Evolutionary conservation across 1,284 basidiomycete genomes (phyloP).

Genomic region (Boletus mariae): DNA sequence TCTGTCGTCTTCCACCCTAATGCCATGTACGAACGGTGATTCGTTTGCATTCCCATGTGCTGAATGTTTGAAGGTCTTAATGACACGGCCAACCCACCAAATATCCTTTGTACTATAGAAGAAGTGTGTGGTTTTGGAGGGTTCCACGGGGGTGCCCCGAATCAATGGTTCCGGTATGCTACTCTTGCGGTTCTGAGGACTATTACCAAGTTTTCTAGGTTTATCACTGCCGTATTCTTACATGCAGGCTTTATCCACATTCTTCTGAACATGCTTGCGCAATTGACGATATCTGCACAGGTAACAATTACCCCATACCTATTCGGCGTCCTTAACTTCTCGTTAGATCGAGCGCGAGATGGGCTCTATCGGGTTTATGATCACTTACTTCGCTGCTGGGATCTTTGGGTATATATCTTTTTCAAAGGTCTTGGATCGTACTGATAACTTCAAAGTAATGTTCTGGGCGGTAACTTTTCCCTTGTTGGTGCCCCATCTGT

Average conservation of each 20-base stretch:
- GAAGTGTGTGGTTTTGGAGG: slow-evolving; percentile 88
- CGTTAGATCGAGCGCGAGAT: slow-evolving; percentile 79
- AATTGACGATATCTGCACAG: slow-evolving; percentile 75
- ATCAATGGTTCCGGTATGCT: slow-evolving; percentile 80
- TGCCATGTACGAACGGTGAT: slow-evolving; percentile 55
- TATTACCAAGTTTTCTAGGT: slow-evolving; percentile 43
- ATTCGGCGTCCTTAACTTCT: slow-evolving; percentile 2
- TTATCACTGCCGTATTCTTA: slow-evolving; percentile 84
- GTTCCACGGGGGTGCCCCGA: slow-evolving; percentile 63
- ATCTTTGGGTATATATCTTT: slow-evolving; percentile 68
- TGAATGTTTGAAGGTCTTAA: slow-evolving; percentile 53
- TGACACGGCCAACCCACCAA: slow-evolving; percentile 71
- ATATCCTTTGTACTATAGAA: slow-evolving; percentile 70
- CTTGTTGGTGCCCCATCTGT: slow-evolving; percentile 88
- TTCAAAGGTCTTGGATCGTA: neutral
- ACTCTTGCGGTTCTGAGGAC: neutral
- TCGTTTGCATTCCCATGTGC: slow-evolving; percentile 2
- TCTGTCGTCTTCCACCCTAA: slow-evolving; percentile 54
- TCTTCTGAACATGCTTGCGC: slow-evolving; percentile 85
- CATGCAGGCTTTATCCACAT: slow-evolving; percentile 92
- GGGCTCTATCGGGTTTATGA: slow-evolving; percentile 78
- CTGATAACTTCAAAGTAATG: slow-evolving; percentile 48
- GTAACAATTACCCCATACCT: slow-evolving; percentile 37
- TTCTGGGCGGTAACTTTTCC: slow-evolving; percentile 89
- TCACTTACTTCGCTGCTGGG: slow-evolving; percentile 86